These are phyloP conservation scores for Scopulariopsis brevicaulis DNA, from an alignment of 2,329 filamentous ascomycete genomes.

Conservation along the genomic window DNA sequence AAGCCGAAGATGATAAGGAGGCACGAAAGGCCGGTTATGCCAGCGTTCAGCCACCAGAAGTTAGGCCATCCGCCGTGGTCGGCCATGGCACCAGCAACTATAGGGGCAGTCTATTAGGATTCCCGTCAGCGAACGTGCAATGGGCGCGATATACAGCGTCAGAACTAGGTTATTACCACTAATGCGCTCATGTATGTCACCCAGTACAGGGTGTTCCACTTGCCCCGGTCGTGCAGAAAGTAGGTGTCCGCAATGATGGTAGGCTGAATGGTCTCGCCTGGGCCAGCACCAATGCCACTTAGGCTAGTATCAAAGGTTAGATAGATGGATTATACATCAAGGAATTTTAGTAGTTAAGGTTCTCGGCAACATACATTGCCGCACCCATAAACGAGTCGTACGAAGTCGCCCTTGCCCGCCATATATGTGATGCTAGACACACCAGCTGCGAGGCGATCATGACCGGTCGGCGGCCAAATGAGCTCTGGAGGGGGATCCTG, in stretches of 20 bases:
- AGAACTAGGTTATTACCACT: neutral
- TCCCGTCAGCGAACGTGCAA: neutral
- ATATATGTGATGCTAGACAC: neutral
- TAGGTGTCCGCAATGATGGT: neutral
- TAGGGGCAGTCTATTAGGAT: neutral
- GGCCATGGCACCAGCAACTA: neutral
- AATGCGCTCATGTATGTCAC: neutral
- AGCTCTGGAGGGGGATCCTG: neutral
- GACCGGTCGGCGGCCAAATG: neutral
- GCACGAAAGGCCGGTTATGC: neutral
- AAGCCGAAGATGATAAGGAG: neutral
- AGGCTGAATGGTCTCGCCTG: neutral
- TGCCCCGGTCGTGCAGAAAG: neutral
- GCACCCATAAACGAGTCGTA: neutral
- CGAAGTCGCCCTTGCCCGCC: neutral
- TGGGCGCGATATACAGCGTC: neutral
- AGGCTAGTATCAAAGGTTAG: no score
- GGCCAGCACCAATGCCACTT: neutral
- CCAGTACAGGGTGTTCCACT: neutral
- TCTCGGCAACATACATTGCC: neutral
- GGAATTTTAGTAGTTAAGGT: neutral
- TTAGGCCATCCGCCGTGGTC: neutral
- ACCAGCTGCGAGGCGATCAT: neutral
- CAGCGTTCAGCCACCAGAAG: neutral
- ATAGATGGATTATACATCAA: no score